Evolutionary conservation across 805 yeast genomes (phyloP), one percentile per base, ranked within the genome.

Genomic region (Pichia sporocuriosa): DNA sequence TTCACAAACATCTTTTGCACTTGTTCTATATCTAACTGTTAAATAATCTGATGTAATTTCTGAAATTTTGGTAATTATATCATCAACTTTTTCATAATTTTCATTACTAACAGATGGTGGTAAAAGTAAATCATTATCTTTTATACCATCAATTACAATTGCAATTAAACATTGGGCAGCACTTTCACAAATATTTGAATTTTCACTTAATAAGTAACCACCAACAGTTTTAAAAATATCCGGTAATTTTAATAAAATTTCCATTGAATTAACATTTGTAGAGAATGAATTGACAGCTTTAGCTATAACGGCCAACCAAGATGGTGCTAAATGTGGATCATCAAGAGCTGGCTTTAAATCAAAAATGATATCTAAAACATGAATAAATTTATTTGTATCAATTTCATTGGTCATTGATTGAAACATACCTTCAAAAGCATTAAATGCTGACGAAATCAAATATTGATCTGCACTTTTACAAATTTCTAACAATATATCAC

Each of bases 241-340:
- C 9, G 87, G 82, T 7, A 84, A 56, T 49, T 74, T 76, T 24
- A 62, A 51, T 26, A 88, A 57, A 40, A 84, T 78, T 31, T 68
- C 63, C 15, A 65, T 50, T 6, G 79, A 71, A 43, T 76, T 73
- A 32, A 73, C 64, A 35, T 55, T 54, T 15, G 59, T 61, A 5
- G 83, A 62, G 49, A 74, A 78, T 0, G 82, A 66, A 3, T 72
- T 63, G 35, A 75, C 66, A 35, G 90, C 95, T 55, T 87, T 88
- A 8, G 96, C 93, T 34, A 90, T 75, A 17, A 89, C 95, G 1
- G 97, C 96, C 32, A 88, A 72, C 98, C 98, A 93, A 11, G 96
- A 76, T 12, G 95, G 96, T 2, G 90, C 87, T 50, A 93, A 71
- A 59, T 87, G 89, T 24, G 81, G 70, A 57, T 93, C 97, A 52